A percentile compares a stretch with the other conserved stretches of the same genome.
phyloP scores from a whole-genome alignment of 2,329 filamentous ascomycete genomes.

The Aspergillus hiratsukae region DNA sequence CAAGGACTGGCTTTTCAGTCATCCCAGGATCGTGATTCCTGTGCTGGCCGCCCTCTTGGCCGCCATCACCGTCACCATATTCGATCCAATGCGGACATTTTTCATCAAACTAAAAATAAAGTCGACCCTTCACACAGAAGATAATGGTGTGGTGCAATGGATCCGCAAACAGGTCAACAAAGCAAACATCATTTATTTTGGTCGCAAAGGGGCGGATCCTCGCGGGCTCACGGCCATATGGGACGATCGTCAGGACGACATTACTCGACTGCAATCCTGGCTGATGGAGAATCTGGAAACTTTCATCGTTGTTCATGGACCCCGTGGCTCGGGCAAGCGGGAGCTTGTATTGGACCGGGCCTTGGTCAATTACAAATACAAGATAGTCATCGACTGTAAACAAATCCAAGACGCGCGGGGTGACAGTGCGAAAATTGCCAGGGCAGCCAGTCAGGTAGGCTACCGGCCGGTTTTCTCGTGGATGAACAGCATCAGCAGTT shows the following conservation, averaged over 20 bases:
- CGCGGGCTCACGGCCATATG: slow-evolving; percentile 75
- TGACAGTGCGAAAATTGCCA: slow-evolving; percentile 77
- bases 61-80: slow-evolving; percentile 77
- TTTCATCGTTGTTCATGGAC: slow-evolving; percentile 90
- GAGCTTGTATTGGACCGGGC: slow-evolving; percentile 84
- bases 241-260: slow-evolving; percentile 77
- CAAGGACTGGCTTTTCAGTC: slow-evolving; percentile 79
- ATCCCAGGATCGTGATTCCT: slow-evolving; percentile 85
- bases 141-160: slow-evolving; percentile 74
- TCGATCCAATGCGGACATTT: slow-evolving; percentile 90
- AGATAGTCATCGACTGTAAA: slow-evolving; percentile 87
- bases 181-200: slow-evolving; percentile 43
- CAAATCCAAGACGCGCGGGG: slow-evolving; percentile 86
- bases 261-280: slow-evolving; percentile 79
- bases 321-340: slow-evolving; percentile 83
- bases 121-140: slow-evolving; percentile 66
- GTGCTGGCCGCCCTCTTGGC: slow-evolving; percentile 75
- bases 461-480: slow-evolving; percentile 93
- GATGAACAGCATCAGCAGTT: slow-evolving; percentile 90
- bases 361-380: slow-evolving; percentile 68
- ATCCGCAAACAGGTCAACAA: slow-evolving; percentile 60
- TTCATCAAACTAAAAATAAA: slow-evolving; percentile 88
- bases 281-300: slow-evolving; percentile 83
- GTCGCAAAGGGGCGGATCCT: slow-evolving; percentile 52
- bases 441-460: slow-evolving; percentile 76